These are phyloP conservation scores for Barnettozyma vustinii DNA, from an alignment of 805 yeast species.

Conservation along the genomic window DNA sequence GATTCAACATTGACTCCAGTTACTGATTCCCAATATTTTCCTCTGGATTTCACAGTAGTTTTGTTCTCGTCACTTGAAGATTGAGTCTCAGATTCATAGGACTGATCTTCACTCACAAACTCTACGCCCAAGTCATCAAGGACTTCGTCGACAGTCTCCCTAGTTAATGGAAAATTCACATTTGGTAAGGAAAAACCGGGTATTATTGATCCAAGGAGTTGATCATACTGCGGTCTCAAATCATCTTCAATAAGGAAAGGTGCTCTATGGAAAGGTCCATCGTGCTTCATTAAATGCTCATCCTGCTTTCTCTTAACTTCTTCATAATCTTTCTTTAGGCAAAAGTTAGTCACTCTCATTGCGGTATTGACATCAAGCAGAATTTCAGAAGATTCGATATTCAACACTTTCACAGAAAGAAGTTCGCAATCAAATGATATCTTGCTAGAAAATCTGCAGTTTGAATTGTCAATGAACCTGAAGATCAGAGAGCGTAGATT, in stretches of 20 bases:
- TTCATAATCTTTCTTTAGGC: constrained; percentile 43
- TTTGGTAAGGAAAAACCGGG: constrained; percentile 63
- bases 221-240: constrained; percentile 43
- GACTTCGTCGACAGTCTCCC: constrained; percentile 38
- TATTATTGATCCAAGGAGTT: constrained; percentile 44
- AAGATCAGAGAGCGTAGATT: constrained; percentile 29
- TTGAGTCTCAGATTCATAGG: not conserved
- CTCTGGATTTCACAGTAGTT: not conserved
- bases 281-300: constrained; percentile 61
- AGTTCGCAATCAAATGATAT: constrained; percentile 45
- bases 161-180: constrained; percentile 53
- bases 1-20: constrained; percentile 16
- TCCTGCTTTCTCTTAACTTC: constrained; percentile 51
- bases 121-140: constrained; percentile 18
- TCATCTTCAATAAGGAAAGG: constrained; percentile 61
- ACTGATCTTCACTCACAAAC: not conserved
- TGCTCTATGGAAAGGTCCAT: constrained; percentile 77
- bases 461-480: constrained; percentile 64
- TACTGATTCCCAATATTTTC: constrained; percentile 13
- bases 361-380: constrained; percentile 51
- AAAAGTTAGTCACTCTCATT: constrained; percentile 52
- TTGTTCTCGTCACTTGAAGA: not conserved
- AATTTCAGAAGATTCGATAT: constrained; percentile 18
- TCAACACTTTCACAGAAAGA: constrained; percentile 31
- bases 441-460: constrained; percentile 53